These are phyloP conservation scores for Bryoerythrophyllum caledonicum DNA, from an alignment of 225 moss, liverwort and hornwort genomes.

Conservation along the genomic window DNA sequence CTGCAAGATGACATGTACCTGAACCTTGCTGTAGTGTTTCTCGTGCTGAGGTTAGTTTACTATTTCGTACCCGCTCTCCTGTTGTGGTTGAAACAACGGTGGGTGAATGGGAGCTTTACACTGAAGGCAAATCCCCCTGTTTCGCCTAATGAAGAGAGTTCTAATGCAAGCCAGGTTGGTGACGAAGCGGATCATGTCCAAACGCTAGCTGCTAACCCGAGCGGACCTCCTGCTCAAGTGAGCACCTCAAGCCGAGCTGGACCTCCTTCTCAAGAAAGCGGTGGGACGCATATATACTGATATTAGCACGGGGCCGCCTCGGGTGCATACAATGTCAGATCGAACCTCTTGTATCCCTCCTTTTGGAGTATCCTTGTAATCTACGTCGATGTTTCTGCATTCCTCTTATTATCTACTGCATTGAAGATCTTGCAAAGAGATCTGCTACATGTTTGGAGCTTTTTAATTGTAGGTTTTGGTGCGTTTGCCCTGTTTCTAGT, in stretches of 20 bases:
- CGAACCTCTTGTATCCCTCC: slow-evolving; percentile 21
- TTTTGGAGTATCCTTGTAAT: slow-evolving; percentile 20
- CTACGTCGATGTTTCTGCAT: slow-evolving; percentile 14
- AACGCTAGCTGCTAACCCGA: slow-evolving; percentile 27
- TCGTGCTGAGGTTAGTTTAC: slow-evolving; percentile 46
- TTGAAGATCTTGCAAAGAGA: neutral
- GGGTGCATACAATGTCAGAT: slow-evolving; percentile 20
- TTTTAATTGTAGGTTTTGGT: neutral
- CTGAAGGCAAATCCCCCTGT: slow-evolving; percentile 23
- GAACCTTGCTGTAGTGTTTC: slow-evolving; percentile 54
- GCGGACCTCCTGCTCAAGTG: slow-evolving; percentile 26
- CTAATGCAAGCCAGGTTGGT: slow-evolving; percentile 38
- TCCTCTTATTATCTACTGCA: neutral
- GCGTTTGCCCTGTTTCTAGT: neutral
- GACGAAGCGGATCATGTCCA: slow-evolving; percentile 29
- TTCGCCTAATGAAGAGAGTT: slow-evolving; percentile 35
- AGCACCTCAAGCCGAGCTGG: slow-evolving; percentile 43
- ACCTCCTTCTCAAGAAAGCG: slow-evolving; percentile 32
- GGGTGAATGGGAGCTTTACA: slow-evolving; percentile 34
- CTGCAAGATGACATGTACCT: slow-evolving; percentile 65
- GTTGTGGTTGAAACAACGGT: slow-evolving; percentile 36
- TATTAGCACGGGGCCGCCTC: slow-evolving; percentile 1
- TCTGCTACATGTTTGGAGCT: neutral
- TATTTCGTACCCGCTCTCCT: slow-evolving; percentile 48
- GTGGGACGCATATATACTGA: slow-evolving; percentile 28